These are phyloP conservation scores for Suillus plorans DNA, from an alignment of 768 basidiomycete species.

Conservation along the genomic window DNA sequence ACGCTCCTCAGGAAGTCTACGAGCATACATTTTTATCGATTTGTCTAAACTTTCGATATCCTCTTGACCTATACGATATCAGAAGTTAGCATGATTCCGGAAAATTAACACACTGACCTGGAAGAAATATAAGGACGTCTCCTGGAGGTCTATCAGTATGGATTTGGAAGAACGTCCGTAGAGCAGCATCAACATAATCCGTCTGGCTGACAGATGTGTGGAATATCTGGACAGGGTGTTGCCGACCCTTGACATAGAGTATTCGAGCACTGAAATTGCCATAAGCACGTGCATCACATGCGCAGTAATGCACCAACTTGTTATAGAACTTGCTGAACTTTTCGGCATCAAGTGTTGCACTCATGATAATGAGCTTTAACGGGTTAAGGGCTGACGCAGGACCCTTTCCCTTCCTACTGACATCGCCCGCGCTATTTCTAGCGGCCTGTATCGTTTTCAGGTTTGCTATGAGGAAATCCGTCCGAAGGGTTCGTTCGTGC, in stretches of 20 bases:
- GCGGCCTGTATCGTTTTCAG: conserved; percentile 77
- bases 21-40: conserved; percentile 67
- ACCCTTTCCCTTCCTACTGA: conserved; percentile 45
- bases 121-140: conserved; percentile 92
- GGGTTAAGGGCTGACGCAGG: conserved; percentile 46
- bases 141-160: conserved; percentile 79
- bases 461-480: conserved; percentile 89
- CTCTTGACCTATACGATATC: conserved; percentile 69
- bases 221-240: conserved; percentile 86
- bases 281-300: not conserved
- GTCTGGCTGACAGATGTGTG: conserved; percentile 70
- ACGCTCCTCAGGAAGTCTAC: conserved; percentile 60
- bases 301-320: conserved; percentile 50
- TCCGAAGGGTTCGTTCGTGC: conserved; percentile 92
- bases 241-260: conserved; percentile 89
- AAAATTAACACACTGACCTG: conserved; percentile 46
- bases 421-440: conserved; percentile 52
- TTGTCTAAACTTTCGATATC: conserved; percentile 90
- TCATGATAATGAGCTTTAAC: conserved; percentile 95
- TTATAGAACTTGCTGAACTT: conserved; percentile 89
- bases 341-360: conserved; percentile 94
- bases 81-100: not conserved
- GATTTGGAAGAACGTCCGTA: conserved; percentile 94
- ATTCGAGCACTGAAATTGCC: conserved; percentile 68
- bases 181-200: conserved; percentile 87